Evolutionary conservation across 495 filamentous ascomycete genomes (phyloP).

Genomic region (Xylaria nigripes): DNA sequence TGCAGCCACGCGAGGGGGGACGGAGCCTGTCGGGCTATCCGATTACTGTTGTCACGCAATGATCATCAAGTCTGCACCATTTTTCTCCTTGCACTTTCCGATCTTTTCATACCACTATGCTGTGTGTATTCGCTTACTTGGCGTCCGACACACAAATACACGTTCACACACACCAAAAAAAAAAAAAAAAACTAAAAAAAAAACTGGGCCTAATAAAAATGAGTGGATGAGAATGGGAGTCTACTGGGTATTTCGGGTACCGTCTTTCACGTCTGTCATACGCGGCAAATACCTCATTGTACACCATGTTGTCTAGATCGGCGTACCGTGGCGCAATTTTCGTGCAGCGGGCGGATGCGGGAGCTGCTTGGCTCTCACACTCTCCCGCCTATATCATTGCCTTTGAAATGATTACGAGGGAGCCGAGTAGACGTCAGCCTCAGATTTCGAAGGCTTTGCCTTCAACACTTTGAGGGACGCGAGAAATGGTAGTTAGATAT

Average conservation of each 20-base stretch:
- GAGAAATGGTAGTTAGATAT: not conserved
- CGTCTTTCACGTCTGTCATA: not conserved
- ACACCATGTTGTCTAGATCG: slow-evolving; percentile 2
- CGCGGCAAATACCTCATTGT: slow-evolving; percentile 6
- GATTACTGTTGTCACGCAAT: slow-evolving; percentile 2
- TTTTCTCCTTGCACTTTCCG: not conserved
- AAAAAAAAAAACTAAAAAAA: not conserved
- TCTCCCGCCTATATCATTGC: not conserved
- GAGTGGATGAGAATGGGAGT: not conserved
- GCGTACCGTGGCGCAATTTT: not conserved
- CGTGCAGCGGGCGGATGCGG: not conserved
- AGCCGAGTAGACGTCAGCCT: slow-evolving; percentile 2
- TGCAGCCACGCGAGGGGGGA: slow-evolving; percentile 7
- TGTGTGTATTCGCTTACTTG: not conserved
- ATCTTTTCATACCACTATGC: not conserved
- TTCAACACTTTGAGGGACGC: not conserved
- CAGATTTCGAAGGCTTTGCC: not conserved
- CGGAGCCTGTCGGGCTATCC: not conserved
- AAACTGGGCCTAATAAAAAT: not conserved
- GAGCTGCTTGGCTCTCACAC: not conserved
- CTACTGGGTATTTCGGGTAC: not conserved
- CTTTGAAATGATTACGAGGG: not conserved
- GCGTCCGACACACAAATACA: not conserved
- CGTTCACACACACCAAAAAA: too few species aligned
- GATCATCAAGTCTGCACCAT: slow-evolving; percentile 9